phyloP scores from a whole-genome alignment of 768 basidiomycete genomes.

The Naganishia friedmannii region DNA sequence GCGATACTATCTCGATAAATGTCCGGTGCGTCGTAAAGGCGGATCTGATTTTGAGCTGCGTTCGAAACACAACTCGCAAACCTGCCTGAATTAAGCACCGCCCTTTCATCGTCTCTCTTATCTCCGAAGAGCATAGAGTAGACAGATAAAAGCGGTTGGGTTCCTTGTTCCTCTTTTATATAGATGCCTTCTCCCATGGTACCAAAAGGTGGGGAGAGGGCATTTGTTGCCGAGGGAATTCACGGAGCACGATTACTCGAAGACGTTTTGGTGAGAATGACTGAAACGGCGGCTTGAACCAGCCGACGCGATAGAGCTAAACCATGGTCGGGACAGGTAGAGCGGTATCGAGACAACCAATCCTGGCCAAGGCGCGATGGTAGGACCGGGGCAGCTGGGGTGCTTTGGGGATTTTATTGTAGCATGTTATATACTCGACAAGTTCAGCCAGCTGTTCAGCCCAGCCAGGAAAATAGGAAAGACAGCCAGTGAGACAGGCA shows the following conservation, averaged over 20 bases:
- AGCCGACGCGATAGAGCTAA: slow-evolving; percentile 4
- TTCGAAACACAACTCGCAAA: slow-evolving; percentile 17
- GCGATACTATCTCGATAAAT: not conserved
- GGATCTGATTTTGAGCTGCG: slow-evolving; percentile 12
- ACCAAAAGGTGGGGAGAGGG: slow-evolving; percentile 7
- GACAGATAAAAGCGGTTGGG: slow-evolving; percentile 4
- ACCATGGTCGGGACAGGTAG: slow-evolving; percentile 2
- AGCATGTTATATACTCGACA: not conserved
- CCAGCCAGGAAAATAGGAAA: not conserved
- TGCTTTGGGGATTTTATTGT: no score
- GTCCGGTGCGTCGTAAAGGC: slow-evolving; percentile 26
- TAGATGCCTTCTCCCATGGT: slow-evolving; percentile 13
- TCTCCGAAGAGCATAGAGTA: not conserved
- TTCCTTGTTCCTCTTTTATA: slow-evolving; percentile 20
- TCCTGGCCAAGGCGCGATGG: not conserved
- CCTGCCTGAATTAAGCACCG: slow-evolving; percentile 26
- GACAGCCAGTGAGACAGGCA: not conserved
- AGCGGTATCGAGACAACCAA: not conserved
- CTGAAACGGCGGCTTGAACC: not conserved
- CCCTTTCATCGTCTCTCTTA: slow-evolving; percentile 1
- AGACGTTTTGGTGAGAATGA: not conserved
- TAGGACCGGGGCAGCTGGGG: no score
- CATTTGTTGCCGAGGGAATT: slow-evolving; percentile 23
- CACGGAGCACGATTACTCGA: not conserved
- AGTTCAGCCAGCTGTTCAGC: not conserved